These are phyloP conservation scores for Alternaria sp. DNA, from an alignment of 2,329 filamentous ascomycete species.

Conservation along the genomic window DNA sequence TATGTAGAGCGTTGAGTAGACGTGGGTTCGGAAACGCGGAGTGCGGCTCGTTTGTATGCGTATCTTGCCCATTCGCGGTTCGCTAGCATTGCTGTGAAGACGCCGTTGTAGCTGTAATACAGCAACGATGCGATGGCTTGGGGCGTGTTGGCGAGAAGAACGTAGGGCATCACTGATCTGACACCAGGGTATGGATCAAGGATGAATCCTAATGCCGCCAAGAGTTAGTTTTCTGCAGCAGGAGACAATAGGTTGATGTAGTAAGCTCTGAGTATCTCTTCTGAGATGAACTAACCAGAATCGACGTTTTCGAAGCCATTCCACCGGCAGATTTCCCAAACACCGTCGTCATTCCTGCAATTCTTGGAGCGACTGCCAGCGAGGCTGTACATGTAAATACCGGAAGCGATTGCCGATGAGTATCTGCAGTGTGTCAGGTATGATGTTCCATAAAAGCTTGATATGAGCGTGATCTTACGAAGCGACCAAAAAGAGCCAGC, in stretches of 20 bases:
- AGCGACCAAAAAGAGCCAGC: not conserved
- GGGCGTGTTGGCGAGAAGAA: not conserved
- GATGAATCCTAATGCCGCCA: not conserved
- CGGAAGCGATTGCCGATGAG: too few species aligned
- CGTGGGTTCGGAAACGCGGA: not conserved
- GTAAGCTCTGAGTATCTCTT: too few species aligned
- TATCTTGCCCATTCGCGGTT: not conserved
- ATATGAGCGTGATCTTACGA: not conserved
- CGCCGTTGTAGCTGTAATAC: rapidly evolving
- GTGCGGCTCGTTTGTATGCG: not conserved
- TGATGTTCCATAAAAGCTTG: too few species aligned
- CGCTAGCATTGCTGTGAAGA: not conserved
- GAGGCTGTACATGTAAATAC: too few species aligned
- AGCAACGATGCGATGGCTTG: rapidly evolving
- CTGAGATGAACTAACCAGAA: too few species aligned
- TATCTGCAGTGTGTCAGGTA: too few species aligned
- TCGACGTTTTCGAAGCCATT: too few species aligned
- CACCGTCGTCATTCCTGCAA: too few species aligned
- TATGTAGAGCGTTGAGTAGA: not conserved
- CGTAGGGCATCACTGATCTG: not conserved
- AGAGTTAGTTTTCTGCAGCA: not conserved
- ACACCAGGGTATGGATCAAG: not conserved
- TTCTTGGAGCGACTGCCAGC: too few species aligned
- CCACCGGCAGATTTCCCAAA: too few species aligned
- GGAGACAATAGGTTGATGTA: too few species aligned